A percentile compares a stretch with the other conserved stretches of the same genome.
Conservation (phyloP, 2,329 filamentous ascomycete genomes). For the Diaporthe sp. region DNA sequence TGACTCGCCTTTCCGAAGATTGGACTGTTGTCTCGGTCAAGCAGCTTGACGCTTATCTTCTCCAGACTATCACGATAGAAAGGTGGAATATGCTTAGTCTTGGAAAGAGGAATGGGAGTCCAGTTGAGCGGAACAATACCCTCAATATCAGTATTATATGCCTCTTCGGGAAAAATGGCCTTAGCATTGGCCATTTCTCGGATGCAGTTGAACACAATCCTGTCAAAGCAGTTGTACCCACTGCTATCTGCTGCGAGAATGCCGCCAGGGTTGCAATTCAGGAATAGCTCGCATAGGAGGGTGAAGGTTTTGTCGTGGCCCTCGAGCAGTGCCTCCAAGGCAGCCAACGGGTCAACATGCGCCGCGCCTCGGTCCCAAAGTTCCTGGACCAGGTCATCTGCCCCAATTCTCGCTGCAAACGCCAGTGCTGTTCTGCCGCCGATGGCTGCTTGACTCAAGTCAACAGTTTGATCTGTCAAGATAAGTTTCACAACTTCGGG, state of each 20-base stretch:
- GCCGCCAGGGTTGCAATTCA: not conserved
- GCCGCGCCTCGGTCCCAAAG: not conserved
- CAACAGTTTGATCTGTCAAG: not conserved
- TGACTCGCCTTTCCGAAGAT: not conserved
- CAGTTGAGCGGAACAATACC: not conserved
- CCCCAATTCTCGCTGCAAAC: not conserved
- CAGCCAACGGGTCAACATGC: not conserved
- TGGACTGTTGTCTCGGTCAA: not conserved
- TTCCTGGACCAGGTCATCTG: not conserved
- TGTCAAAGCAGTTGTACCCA: not conserved
- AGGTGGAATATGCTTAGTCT: not conserved
- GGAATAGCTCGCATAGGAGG: not conserved
- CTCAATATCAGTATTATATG: not conserved
- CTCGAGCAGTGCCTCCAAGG: not conserved
- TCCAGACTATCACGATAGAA: not conserved
- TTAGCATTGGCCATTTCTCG: not conserved
- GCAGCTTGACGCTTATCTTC: not conserved
- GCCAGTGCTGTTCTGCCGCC: not conserved
- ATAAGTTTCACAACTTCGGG: not conserved
- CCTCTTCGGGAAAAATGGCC: not conserved
- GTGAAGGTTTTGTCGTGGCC: not conserved
- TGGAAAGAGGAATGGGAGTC: not conserved
- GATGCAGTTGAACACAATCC: not conserved
- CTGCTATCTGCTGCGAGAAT: not conserved
- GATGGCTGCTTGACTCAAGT: not conserved